Evolutionary conservation across 148 eudicot genomes (phyloP), one percentile per base, ranked within the genome.

Genomic region (Agrostemma githago): DNA sequence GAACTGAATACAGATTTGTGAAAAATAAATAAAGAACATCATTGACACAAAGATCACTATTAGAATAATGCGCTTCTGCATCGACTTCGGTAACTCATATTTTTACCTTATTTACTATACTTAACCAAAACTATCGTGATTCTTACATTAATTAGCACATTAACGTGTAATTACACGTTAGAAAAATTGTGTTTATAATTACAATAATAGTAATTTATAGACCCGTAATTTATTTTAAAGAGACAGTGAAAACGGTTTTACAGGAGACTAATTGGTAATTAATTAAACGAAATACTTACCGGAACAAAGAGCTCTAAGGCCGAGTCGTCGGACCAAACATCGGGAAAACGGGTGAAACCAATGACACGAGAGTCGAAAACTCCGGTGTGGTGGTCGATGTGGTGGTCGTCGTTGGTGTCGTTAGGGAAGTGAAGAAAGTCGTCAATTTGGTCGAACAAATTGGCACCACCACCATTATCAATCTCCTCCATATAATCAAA

Each of bases 291-390:
- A 26, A 26, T 26, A 58, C 88, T 87, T 80, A 92, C 97, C 82
- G 96, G 97, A 82, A 92, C 89, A 19, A 93, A 80, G 69, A 90
- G 91, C 62, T 92, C 84, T 1, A 92, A 83, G 5, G 78, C 44
- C 11, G 85, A 79, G 65, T 79, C 71, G 9, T 83, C 77, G 11
- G 81, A 64, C 88, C 90, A 89, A 76, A 89, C 81, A 54, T 66
- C 42, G 67, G 84, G 70, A 84, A 84, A 74, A 0, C 26, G 57
- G 15, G 20, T 44, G 48, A 53, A 79, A 2, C 72, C 65, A 8
- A 53, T 69, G 12, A 20, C 44, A 0, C 26, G 17, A 16, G 59
- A 65, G 6, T 62, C 79, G 46, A 72, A 71, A n/a, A 81, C 53
- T 4, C 68, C 79, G 48, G 78, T 71, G 3, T 86, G 89, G 15